phyloP scores from a whole-genome alignment of 768 basidiomycete species.

The Mycena floridula region DNA sequence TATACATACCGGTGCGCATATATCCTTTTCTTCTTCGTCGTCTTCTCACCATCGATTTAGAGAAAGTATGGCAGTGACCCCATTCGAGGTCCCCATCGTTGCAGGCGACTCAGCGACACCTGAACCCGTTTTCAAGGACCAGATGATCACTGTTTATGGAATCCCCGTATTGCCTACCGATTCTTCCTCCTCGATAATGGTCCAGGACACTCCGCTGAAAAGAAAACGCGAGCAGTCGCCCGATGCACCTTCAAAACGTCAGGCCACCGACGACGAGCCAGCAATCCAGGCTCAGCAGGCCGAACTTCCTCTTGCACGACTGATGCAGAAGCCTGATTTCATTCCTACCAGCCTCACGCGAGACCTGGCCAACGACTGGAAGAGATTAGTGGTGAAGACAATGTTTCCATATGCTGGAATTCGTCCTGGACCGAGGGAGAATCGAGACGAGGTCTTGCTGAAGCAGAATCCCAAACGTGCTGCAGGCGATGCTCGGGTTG shows the following conservation, averaged over 20 bases:
- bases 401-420: slow-evolving; percentile 49
- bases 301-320: not conserved
- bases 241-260: slow-evolving; percentile 30
- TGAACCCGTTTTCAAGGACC: slow-evolving; percentile 52
- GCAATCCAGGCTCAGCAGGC: not conserved
- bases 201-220: slow-evolving; percentile 24
- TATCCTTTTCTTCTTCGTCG: not conserved
- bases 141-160: slow-evolving; percentile 58
- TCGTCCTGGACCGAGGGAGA: not conserved
- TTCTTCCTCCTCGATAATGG: not conserved
- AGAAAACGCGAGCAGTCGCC: slow-evolving; percentile 39
- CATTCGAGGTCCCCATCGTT: slow-evolving; percentile 34
- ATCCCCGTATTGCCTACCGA: slow-evolving; percentile 35
- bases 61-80: slow-evolving; percentile 42
- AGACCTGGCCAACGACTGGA: slow-evolving; percentile 49
- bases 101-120: slow-evolving; percentile 14
- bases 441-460: not conserved
- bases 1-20: slow-evolving; percentile 57
- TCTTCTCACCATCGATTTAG: slow-evolving; percentile 23
- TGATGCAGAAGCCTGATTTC: slow-evolving; percentile 10
- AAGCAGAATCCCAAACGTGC: not conserved
- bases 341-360: slow-evolving; percentile 32
- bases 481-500: not conserved
- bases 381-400: slow-evolving; percentile 39
- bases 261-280: not conserved